Evolutionary conservation across 2,329 filamentous ascomycete species (phyloP).

Genomic region (Colletotrichum acutatum): DNA sequence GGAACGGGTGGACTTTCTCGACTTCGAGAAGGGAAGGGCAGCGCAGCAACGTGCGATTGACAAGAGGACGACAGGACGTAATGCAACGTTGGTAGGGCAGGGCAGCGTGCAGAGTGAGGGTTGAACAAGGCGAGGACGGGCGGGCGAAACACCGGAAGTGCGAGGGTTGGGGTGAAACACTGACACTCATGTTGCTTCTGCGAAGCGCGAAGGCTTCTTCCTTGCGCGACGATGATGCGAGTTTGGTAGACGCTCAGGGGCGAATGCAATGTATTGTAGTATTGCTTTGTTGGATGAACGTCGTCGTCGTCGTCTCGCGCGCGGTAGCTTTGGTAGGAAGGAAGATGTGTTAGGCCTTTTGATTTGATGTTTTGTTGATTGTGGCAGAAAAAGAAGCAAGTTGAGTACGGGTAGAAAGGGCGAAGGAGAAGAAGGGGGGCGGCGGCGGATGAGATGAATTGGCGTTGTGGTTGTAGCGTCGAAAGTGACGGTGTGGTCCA

Average conservation of each 20-base stretch:
- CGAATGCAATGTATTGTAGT: neutral
- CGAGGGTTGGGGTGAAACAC: slow-evolving; percentile 48
- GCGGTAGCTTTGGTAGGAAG: slow-evolving; percentile 6
- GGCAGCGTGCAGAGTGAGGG: slow-evolving; percentile 1
- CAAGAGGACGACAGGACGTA: neutral
- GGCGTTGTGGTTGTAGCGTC: slow-evolving; percentile 14
- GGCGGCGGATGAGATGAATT: slow-evolving; percentile 22
- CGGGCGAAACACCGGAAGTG: slow-evolving; percentile 39
- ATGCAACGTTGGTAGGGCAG: slow-evolving; percentile 12
- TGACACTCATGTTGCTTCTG: slow-evolving; percentile 59
- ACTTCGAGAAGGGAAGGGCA: slow-evolving; percentile 29
- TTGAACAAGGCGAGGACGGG: slow-evolving; percentile 18
- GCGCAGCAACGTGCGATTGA: slow-evolving; percentile 16
- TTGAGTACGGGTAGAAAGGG: slow-evolving; percentile 34
- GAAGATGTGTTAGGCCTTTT: slow-evolving; percentile 1
- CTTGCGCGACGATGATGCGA: slow-evolving; percentile 31
- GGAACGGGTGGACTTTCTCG: slow-evolving; percentile 22
- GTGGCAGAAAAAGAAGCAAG: slow-evolving; percentile 22
- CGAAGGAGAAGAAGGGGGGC: slow-evolving; percentile 4
- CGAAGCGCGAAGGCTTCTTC: slow-evolving; percentile 38
- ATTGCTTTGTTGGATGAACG: neutral
- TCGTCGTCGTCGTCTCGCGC: neutral
- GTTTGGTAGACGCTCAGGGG: neutral
- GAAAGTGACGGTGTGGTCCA: slow-evolving; percentile 9
- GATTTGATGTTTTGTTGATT: slow-evolving; percentile 3